Evolutionary conservation across 352 stramenopile species (phyloP).

Genomic region (Phytophthora pini): DNA sequence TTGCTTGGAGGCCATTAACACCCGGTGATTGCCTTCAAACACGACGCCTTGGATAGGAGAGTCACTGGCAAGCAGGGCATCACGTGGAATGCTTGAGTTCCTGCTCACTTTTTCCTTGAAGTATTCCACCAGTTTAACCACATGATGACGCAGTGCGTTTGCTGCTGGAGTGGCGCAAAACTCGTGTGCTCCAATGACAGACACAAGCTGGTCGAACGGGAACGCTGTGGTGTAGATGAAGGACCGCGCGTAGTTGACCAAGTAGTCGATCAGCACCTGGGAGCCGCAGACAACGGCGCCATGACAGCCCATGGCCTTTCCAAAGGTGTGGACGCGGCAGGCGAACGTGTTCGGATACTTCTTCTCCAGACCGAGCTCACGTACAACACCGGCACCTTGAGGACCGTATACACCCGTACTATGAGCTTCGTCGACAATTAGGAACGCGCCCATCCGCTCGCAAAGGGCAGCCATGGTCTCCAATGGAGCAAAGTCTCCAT

Average conservation of each 20-base stretch:
- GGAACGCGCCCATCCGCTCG: slow-evolving; percentile 73
- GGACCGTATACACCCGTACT: slow-evolving; percentile 91
- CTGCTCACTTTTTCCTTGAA: slow-evolving; percentile 76
- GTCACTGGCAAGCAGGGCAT: slow-evolving; percentile 67
- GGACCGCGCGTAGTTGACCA: slow-evolving; percentile 97
- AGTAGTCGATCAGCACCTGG: slow-evolving; percentile 91
- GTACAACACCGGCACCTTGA: slow-evolving; percentile 74
- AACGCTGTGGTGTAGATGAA: slow-evolving; percentile 98
- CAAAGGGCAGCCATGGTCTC: slow-evolving; percentile 85
- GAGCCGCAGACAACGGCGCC: slow-evolving; percentile 94
- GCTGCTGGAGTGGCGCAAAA: slow-evolving; percentile 68
- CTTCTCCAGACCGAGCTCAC: slow-evolving; percentile 74
- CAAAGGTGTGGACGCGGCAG: slow-evolving; percentile 95
- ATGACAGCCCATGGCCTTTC: slow-evolving; percentile 97
- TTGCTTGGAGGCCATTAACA: slow-evolving; percentile 76
- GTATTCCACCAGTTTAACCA: slow-evolving; percentile 68
- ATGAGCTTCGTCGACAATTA: slow-evolving; percentile 98
- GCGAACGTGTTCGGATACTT: slow-evolving; percentile 72
- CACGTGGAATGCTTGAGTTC: slow-evolving; percentile 45
- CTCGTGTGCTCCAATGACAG: slow-evolving; percentile 91
- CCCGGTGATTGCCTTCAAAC: slow-evolving; percentile 90
- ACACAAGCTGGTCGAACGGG: slow-evolving; percentile 91
- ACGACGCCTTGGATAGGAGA: slow-evolving; percentile 96
- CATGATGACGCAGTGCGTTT: slow-evolving; percentile 45
- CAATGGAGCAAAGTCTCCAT: slow-evolving; percentile 95